Evolutionary conservation across 1,284 basidiomycete genomes (phyloP).

Genomic region (Austroboletus niveus): DNA sequence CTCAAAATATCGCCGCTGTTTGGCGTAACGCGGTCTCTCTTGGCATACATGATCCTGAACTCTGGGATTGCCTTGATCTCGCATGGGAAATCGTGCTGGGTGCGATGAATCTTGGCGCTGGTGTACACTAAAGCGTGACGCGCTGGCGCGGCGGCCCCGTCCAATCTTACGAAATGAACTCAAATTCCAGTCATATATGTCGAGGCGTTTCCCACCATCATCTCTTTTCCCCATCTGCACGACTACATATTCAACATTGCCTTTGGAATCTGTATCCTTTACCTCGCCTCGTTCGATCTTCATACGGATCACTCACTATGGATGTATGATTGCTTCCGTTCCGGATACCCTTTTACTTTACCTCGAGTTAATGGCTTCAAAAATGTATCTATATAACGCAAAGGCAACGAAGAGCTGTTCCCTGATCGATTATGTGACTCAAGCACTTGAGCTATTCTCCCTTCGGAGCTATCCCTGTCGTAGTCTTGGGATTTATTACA

Average conservation of each 20-base stretch:
- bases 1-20: constrained; percentile 65
- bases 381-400: constrained; percentile 26
- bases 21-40: constrained; percentile 73
- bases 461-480: background rate
- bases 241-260: constrained; percentile 17
- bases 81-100: constrained; percentile 71
- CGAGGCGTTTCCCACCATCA: constrained; percentile 24
- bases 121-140: constrained; percentile 27
- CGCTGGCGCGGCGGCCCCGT: constrained; percentile 18
- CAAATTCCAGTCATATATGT: constrained; percentile 16
- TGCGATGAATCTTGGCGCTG: constrained; percentile 59
- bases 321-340: constrained; percentile 19
- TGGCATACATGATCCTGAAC: constrained; percentile 59
- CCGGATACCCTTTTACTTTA: constrained; percentile 32
- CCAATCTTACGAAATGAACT: constrained; percentile 21
- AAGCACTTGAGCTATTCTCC: background rate
- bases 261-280: constrained; percentile 30
- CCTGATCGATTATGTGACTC: background rate
- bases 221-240: constrained; percentile 24
- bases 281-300: constrained; percentile 10
- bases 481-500: background rate
- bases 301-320: constrained; percentile 17
- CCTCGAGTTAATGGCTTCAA: constrained; percentile 25
- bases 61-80: constrained; percentile 69
- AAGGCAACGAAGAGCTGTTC: constrained; percentile 6